phyloP scores from a whole-genome alignment of 2,329 filamentous ascomycete species.

The Simplicillium sp. region DNA sequence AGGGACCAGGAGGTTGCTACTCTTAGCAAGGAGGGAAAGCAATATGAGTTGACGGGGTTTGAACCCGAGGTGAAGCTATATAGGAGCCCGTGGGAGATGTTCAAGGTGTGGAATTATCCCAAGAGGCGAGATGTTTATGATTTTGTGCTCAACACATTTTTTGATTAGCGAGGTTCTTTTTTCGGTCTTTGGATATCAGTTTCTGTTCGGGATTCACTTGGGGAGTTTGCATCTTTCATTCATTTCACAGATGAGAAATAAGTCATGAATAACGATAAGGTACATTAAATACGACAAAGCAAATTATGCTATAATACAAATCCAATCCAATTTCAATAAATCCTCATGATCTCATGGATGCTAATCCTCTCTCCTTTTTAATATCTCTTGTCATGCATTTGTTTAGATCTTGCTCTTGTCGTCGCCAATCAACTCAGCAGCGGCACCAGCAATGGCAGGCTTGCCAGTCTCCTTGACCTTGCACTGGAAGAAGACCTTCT shows the following conservation, averaged over 20 bases:
- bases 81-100: too few relatives aligned
- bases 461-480: slow-evolving; percentile 92
- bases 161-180: too few relatives aligned
- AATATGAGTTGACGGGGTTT: slow-evolving; percentile 46
- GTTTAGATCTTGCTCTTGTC: slow-evolving; percentile 18
- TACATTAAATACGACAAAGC: too few relatives aligned
- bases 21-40: slow-evolving; percentile 43
- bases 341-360: too few relatives aligned
- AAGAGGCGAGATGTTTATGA: too few relatives aligned
- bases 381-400: background rate
- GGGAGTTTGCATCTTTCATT: slow-evolving; percentile 6
- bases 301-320: too few relatives aligned
- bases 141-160: too few relatives aligned
- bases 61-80: slow-evolving; percentile 6
- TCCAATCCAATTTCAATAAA: too few relatives aligned
- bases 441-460: slow-evolving; percentile 72
- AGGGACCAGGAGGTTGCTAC: slow-evolving; percentile 52
- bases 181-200: too few relatives aligned
- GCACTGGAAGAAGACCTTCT: slow-evolving; percentile 72
- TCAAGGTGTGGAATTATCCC: too few relatives aligned
- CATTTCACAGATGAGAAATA: slow-evolving; percentile 7
- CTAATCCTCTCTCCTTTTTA: background rate
- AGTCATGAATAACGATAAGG: background rate
- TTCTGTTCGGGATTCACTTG: too few relatives aligned
- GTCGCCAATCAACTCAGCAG: slow-evolving; percentile 56